These are phyloP conservation scores for Dendrobium nobile DNA, from an alignment of 106 monocot species.

Conservation along the genomic window DNA sequence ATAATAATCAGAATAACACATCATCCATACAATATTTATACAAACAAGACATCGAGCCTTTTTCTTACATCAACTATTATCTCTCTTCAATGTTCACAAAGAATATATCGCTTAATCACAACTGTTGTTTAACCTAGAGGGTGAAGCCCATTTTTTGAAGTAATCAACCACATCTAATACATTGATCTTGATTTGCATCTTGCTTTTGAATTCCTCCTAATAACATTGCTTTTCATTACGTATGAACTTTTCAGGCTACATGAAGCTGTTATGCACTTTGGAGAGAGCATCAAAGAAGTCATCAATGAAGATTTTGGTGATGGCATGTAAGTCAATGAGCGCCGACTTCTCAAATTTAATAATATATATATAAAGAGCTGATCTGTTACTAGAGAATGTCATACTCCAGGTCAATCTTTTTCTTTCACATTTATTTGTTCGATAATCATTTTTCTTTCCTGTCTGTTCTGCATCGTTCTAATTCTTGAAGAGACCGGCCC, in stretches of 20 bases:
- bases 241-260: conserved; percentile 43
- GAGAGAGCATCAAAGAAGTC: conserved; percentile 93
- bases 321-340: conserved; percentile 66
- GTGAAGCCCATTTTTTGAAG: background rate
- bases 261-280: conserved; percentile 93
- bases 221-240: background rate
- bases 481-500: background rate
- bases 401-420: background rate
- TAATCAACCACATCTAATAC: background rate
- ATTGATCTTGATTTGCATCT: background rate
- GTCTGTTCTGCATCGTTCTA: background rate
- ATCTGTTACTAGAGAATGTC: background rate
- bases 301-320: conserved; percentile 97
- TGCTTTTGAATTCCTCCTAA: background rate
- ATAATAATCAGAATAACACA: no score
- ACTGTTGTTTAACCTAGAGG: background rate
- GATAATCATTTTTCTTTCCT: background rate
- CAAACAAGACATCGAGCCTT: no score
- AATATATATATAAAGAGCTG: background rate
- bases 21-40: no score
- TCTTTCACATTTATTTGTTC: background rate
- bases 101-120: background rate
- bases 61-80: background rate
- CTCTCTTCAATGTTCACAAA: background rate
- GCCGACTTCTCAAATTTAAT: background rate